Evolutionary conservation across 495 filamentous ascomycete genomes (phyloP), one percentile per base, ranked within the genome.

Genomic region (Neurospora sp.): DNA sequence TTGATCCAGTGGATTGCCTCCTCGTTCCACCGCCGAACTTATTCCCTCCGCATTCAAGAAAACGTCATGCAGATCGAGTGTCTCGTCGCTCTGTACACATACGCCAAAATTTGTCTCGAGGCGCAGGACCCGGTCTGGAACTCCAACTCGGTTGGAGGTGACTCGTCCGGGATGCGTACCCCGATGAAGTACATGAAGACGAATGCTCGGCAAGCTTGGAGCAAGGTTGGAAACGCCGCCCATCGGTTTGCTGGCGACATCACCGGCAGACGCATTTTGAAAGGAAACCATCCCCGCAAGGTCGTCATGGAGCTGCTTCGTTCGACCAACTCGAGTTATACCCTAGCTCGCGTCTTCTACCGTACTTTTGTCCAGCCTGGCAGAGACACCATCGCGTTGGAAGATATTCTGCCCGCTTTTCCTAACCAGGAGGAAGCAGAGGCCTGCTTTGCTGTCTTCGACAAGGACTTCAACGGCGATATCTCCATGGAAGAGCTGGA

Each of bases 401-500:
- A 92, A 42, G 94, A 98, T 74, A 77, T 98, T 40, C 90, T 89
- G 74, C 85, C 87, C 38, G 95, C 92, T 3, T 98, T 97, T 75
- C 87, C 91, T n/a, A 91, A 89, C 45, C 84, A 89, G 71, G 94
- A 97, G 27, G 94, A 98, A 76, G 93, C 94, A 3, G 93, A 98
- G 70, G 92, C 93, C 2, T 94, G 94, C 14, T 99, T 99, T 74
- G 84, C 85, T 70, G 94, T 97, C 87, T 98, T 98, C 71, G 95
- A 99, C 81, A 94, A 94, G 74, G 96, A 99, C 76, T 88, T 99
- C 82, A 98, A 98, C 74, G 96, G 96, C 17, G 94, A 98, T 79
- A 96, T 98, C 59, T 96, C 93, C 8, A 96, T 97, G 90, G 93
- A 96, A 71, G 95, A 98, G 80, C 86, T 98, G 17, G 95, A 98